Percentiles rank a stretch among this genome's conserved stretches.
Conservation (phyloP, 371 early-diverging fungal genomes). For the Apophysomyces ossiformis region DNA sequence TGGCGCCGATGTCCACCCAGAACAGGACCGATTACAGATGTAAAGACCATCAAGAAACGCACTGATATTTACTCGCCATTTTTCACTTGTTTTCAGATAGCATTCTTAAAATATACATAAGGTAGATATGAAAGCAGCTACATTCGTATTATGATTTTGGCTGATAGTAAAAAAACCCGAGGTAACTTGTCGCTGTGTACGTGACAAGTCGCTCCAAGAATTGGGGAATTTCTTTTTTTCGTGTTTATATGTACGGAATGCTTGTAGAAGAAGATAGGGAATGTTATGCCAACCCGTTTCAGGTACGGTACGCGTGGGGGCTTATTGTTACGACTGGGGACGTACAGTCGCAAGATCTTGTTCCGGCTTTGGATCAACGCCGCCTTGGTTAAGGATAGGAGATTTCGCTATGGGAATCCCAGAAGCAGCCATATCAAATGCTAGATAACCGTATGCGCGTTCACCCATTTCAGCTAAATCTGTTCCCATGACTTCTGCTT, state of each 20-base stretch:
- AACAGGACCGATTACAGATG: not conserved
- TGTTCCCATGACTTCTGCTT: slow-evolving; percentile 59
- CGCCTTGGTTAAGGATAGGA: slow-evolving; percentile 3
- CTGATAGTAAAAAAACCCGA: not conserved
- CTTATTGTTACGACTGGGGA: not conserved
- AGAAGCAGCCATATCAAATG: slow-evolving; percentile 22
- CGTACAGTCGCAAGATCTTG: not conserved
- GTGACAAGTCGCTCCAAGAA: not conserved
- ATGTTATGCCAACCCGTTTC: not conserved
- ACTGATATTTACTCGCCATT: not conserved
- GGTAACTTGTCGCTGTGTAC: not conserved
- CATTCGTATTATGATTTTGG: slow-evolving; percentile 7
- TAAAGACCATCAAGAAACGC: not conserved
- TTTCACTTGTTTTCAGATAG: not conserved
- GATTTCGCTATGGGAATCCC: not conserved
- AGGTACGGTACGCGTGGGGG: too few species aligned
- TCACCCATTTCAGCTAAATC: slow-evolving; percentile 69
- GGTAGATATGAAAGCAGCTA: not conserved
- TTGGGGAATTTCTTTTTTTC: slow-evolving; percentile 3
- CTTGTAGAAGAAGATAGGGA: not conserved
- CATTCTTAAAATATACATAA: not conserved
- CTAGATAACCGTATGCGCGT: slow-evolving; percentile 58
- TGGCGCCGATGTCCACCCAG: not conserved
- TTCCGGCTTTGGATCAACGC: not conserved
- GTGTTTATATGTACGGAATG: slow-evolving; percentile 2